phyloP scores from a whole-genome alignment of 805 yeast species.

The Scheffersomyces spartinae region DNA sequence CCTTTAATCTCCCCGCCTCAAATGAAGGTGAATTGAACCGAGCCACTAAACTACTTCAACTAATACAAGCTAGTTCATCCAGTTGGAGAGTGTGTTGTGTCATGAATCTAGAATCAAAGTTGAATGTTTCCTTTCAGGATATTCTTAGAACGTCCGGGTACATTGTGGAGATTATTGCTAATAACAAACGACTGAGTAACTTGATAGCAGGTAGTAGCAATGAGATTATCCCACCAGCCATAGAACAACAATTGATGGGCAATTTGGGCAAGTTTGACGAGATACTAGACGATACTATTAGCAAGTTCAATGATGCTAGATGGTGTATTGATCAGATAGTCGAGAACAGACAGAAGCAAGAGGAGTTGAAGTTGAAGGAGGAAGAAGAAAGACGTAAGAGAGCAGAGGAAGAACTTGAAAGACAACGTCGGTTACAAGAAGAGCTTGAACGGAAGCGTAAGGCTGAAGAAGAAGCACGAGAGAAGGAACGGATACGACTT shows the following conservation, averaged over 20 bases:
- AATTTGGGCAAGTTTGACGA: conserved; percentile 28
- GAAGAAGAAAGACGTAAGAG: conserved; percentile 19
- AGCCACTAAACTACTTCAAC: no score
- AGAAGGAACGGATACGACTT: conserved; percentile 8
- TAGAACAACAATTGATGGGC: conserved; percentile 21
- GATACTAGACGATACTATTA: conserved; percentile 29
- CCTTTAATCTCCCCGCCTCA: no score
- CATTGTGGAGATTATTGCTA: conserved; percentile 29
- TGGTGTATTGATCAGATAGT: conserved; percentile 34
- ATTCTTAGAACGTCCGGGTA: conserved; percentile 31
- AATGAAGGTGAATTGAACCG: no score
- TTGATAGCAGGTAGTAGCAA: conserved; percentile 30
- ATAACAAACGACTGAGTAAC: conserved; percentile 29
- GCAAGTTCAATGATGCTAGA: conserved; percentile 29
- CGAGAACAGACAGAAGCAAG: conserved; percentile 30
- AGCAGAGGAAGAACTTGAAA: conserved; percentile 16
- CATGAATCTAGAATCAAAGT: conserved; percentile 29
- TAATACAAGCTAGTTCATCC: no score
- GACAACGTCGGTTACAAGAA: conserved; percentile 9
- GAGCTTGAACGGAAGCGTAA: conserved; percentile 9
- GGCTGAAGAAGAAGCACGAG: conserved; percentile 9
- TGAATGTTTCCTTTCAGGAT: conserved; percentile 28
- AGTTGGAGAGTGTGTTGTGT: no score
- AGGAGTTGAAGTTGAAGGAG: conserved; percentile 25
- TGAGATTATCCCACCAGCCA: conserved; percentile 26